phyloP scores from a whole-genome alignment of 306 rosid genomes.

The Hippophae rhamnoides region DNA sequence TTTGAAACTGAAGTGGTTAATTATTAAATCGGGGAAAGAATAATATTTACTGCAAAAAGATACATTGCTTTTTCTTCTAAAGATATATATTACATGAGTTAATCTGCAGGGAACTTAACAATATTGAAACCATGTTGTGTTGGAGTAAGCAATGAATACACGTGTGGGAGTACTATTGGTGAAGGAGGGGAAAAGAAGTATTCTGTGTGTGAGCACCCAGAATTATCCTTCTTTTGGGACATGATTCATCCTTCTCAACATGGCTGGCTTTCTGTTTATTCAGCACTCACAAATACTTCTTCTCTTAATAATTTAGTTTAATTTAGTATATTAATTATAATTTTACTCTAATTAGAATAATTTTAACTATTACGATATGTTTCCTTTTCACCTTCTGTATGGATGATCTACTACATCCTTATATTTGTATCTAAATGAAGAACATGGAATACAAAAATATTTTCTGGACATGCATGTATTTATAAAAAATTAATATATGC shows the following conservation, averaged over 20 bases:
- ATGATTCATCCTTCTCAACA: conserved; percentile 21
- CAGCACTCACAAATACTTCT: neutral
- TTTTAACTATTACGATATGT: too few species aligned
- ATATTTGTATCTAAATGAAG: too few species aligned
- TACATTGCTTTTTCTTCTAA: neutral
- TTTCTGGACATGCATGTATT: too few species aligned
- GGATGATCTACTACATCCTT: too few species aligned
- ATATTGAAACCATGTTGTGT: conserved; percentile 28
- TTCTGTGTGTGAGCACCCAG: conserved; percentile 10
- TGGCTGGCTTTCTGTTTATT: conserved; percentile 16
- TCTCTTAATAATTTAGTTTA: neutral
- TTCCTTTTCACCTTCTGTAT: too few species aligned
- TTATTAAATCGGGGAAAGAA: too few species aligned
- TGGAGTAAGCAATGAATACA: conserved; percentile 12
- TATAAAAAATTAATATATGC: too few species aligned
- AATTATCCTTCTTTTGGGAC: conserved; percentile 25
- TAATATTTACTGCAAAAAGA: neutral
- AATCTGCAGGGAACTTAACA: conserved; percentile 5
- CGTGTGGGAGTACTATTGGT: conserved; percentile 18
- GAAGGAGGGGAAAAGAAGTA: conserved; percentile 20
- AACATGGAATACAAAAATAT: too few species aligned
- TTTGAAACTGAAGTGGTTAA: too few species aligned
- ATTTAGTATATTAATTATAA: too few species aligned
- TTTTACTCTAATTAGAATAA: too few species aligned
- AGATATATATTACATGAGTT: too few species aligned